Conservation (phyloP, 164 flowering plant species). For the Cinnamomum chago region DNA sequence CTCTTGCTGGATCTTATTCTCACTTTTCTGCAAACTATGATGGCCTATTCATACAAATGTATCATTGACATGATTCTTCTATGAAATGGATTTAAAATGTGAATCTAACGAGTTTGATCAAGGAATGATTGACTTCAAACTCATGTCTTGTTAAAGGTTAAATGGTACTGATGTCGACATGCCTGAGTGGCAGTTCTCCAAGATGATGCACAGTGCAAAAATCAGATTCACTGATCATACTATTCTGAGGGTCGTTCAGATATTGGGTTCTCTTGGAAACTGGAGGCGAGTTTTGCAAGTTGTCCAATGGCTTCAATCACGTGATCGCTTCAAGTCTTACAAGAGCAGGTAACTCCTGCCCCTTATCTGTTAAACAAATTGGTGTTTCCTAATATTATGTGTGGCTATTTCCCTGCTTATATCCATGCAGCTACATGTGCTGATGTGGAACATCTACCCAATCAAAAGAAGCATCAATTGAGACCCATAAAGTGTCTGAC, state of each 20-base stretch:
- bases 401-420: background rate
- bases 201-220: conserved; percentile 74
- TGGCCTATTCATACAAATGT: background rate
- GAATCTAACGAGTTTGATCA: background rate
- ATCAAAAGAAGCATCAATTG: background rate
- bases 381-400: background rate
- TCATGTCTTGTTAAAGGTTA: conserved; percentile 52
- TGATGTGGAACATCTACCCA: background rate
- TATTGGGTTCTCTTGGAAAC: conserved; percentile 79
- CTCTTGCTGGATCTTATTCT: background rate
- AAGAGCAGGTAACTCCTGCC: conserved; percentile 46
- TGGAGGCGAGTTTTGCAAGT: conserved; percentile 88
- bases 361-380: background rate
- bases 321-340: conserved; percentile 73
- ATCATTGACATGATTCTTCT: no score
- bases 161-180: conserved; percentile 79
- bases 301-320: conserved; percentile 80
- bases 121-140: conserved; percentile 5
- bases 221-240: conserved; percentile 74
- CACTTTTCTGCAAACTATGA: background rate
- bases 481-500: background rate
- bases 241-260: conserved; percentile 68
- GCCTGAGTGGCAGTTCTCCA: conserved; percentile 90
- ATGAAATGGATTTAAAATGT: no score
- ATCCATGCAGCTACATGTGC: background rate